Conservation (phyloP, 2,329 filamentous ascomycete genomes). For the Allantophomopsis cytisporea region DNA sequence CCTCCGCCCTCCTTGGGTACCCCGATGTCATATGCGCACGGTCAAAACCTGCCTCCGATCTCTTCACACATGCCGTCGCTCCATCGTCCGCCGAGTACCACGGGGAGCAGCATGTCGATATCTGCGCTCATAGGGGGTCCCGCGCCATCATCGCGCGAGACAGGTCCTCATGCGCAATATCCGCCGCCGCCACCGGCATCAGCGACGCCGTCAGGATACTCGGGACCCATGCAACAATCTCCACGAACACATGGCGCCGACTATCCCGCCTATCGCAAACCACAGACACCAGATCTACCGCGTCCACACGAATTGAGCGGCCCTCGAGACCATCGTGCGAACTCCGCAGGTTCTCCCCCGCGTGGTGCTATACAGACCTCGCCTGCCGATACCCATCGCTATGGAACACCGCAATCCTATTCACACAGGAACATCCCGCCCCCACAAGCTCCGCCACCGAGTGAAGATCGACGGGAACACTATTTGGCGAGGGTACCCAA, state of each 20-base stretch:
- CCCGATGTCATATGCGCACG: slow-evolving; percentile 25
- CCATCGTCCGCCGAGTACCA: slow-evolving; percentile 29
- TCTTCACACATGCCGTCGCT: slow-evolving; percentile 19
- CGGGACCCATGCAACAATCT: slow-evolving; percentile 22
- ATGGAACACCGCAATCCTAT: slow-evolving; percentile 44
- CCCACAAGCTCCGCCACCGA: slow-evolving; percentile 19
- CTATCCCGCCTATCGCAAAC: slow-evolving; percentile 48
- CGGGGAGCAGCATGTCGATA: slow-evolving; percentile 56
- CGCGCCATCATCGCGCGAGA: slow-evolving; percentile 29
- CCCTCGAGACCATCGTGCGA: slow-evolving; percentile 21
- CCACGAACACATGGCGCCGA: slow-evolving; percentile 34
- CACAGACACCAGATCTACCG: slow-evolving; percentile 60
- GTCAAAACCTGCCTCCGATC: slow-evolving; percentile 39
- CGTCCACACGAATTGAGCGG: slow-evolving; percentile 34
- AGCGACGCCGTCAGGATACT: slow-evolving; percentile 21
- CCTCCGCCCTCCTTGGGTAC: slow-evolving; percentile 25
- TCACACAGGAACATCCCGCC: slow-evolving; percentile 29
- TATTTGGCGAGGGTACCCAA: slow-evolving; percentile 12
- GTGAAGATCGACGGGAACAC: slow-evolving; percentile 30
- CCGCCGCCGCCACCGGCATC: slow-evolving; percentile 25
- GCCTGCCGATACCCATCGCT: slow-evolving; percentile 39
- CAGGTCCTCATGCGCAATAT: slow-evolving; percentile 29
- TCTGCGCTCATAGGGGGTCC: slow-evolving; percentile 55
- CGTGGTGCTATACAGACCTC: slow-evolving; percentile 32
- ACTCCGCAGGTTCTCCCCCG: slow-evolving; percentile 18